Conservation (phyloP, 345 rosid genomes). For the Gossypium turneri region DNA sequence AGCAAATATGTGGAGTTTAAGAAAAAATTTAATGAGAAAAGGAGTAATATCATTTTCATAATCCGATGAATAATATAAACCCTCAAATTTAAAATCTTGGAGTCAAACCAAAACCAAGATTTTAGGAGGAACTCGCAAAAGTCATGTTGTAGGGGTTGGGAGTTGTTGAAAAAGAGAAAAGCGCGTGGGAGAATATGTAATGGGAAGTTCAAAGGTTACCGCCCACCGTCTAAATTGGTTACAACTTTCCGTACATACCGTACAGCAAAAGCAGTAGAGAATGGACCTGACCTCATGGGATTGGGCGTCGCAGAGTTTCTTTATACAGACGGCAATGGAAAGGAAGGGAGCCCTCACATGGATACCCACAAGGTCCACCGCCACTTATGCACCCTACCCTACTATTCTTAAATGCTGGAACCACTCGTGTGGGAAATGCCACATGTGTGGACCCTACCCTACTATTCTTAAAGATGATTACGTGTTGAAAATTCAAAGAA, state of each 20-base stretch:
- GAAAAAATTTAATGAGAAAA: too few relatives aligned
- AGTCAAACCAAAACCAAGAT: too few relatives aligned
- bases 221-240: constrained; percentile 28
- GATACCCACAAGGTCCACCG: background rate
- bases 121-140: too few relatives aligned
- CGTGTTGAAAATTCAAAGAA: background rate
- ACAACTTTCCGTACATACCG: constrained; percentile 35
- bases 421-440: constrained; percentile 9
- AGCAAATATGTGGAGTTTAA: too few relatives aligned
- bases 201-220: constrained; percentile 16
- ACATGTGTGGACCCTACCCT: constrained; percentile 1
- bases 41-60: too few relatives aligned
- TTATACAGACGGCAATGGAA: background rate
- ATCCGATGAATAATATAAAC: too few relatives aligned
- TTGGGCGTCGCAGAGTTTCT: background rate
- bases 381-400: background rate
- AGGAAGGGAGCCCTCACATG: background rate
- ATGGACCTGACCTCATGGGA: background rate
- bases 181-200: constrained; percentile 35
- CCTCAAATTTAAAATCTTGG: too few relatives aligned
- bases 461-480: too few relatives aligned
- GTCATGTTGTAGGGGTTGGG: too few relatives aligned
- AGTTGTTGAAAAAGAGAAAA: background rate
- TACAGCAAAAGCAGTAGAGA: constrained; percentile 28
- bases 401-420: background rate